phyloP scores from a whole-genome alignment of 2,329 filamentous ascomycete genomes.

The Gremmenia infestans region DNA sequence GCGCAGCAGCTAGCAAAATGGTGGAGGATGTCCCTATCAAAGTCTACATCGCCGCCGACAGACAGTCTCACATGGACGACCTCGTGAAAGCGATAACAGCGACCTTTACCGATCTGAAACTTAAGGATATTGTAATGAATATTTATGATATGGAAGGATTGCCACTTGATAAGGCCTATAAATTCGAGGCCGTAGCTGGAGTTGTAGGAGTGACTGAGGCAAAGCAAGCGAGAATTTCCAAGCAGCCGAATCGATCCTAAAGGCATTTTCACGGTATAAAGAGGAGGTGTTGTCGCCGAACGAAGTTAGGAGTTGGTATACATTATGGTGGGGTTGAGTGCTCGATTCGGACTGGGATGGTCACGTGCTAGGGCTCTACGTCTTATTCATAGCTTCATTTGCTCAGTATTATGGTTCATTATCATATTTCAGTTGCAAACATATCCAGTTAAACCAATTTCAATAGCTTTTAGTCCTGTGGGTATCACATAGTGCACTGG shows the following conservation, averaged over 20 bases:
- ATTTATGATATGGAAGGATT: background rate
- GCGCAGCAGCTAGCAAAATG: background rate
- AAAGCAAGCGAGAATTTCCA: background rate
- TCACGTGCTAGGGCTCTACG: background rate
- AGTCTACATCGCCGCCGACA: background rate
- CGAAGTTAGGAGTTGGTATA: background rate
- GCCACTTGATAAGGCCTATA: background rate
- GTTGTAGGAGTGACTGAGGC: background rate
- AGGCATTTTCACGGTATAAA: background rate
- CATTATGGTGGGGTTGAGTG: background rate
- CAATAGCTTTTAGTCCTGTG: too few species aligned
- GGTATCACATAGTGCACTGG: too few species aligned
- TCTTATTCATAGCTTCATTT: background rate
- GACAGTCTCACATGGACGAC: background rate
- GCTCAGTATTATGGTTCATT: background rate
- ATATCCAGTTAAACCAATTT: too few species aligned
- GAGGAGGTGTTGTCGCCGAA: slow-evolving; percentile 1
- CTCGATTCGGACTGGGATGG: background rate
- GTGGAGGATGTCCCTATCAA: background rate
- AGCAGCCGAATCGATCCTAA: background rate
- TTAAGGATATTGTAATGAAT: background rate
- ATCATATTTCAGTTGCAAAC: too few species aligned
- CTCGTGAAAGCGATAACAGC: background rate
- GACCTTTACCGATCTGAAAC: background rate
- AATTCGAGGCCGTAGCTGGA: slow-evolving; percentile 1